Evolutionary conservation across 164 flowering plant species (phyloP).

Genomic region (Vitis labrusca): DNA sequence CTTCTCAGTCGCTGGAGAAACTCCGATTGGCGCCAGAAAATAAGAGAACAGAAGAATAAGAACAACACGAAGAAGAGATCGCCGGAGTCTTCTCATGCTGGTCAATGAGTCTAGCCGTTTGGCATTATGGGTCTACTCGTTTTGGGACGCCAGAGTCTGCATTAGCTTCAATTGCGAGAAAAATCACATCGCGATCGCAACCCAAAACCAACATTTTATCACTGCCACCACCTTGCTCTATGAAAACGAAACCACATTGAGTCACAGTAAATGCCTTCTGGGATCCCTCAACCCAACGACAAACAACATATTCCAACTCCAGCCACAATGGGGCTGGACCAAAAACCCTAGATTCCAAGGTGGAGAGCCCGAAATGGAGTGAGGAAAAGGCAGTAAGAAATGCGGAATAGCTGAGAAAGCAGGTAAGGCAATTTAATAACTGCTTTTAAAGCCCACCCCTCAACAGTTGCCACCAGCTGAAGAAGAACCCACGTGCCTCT

Average conservation of each 20-base stretch:
- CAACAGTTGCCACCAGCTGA: conserved; percentile 27
- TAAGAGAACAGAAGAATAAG: conserved; percentile 18
- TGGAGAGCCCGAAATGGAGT: not conserved
- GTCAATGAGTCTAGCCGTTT: conserved; percentile 25
- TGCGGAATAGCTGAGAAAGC: conserved; percentile 33
- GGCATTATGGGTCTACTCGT: conserved; percentile 24
- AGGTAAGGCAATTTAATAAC: conserved; percentile 43
- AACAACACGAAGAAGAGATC: conserved; percentile 27
- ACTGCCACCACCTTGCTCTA: not conserved
- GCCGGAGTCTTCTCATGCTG: conserved; percentile 42
- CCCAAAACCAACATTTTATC: conserved; percentile 13
- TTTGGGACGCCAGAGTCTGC: not conserved
- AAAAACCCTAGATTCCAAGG: not conserved
- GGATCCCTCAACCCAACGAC: not conserved
- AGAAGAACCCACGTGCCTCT: conserved; percentile 43
- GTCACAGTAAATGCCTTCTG: not conserved
- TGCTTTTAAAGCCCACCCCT: conserved; percentile 10
- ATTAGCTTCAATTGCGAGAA: not conserved
- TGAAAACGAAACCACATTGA: not conserved
- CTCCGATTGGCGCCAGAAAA: conserved; percentile 21
- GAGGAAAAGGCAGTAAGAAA: conserved; percentile 3
- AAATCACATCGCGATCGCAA: conserved; percentile 1
- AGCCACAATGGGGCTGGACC: not conserved
- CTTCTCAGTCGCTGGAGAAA: conserved; percentile 50
- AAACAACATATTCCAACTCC: not conserved